Base-by-base conservation (phyloP, 2,329 filamentous ascomycete genomes). In the Aspergillus novofumigatus region DNA sequence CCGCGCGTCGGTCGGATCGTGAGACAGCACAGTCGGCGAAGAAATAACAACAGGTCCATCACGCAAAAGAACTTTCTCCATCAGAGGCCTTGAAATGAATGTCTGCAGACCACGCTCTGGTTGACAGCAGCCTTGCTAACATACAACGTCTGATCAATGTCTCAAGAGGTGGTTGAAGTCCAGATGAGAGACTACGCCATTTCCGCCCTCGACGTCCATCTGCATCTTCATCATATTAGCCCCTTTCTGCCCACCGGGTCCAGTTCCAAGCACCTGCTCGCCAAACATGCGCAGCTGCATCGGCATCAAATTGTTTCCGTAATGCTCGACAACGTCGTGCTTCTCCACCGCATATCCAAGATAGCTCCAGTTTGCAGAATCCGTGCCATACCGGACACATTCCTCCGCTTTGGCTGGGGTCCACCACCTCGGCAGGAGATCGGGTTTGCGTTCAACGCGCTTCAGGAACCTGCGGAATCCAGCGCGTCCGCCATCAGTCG, bases 211-310 rank as follows among this genome's bases (percentile, higher is more conserved):
- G 2, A 6, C 10, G 4, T 3, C 21, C 44, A 47, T 47, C 11
- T 47, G 44, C 25, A 47, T 10, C 20, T 35, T 20, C 42, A 47
- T 47, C 23, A 32, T 44, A 6, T 1, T 3, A 10, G 25, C 21
- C 7, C 51, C 14, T 2, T 14, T 23, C 5, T 25, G 23, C 3
- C 52, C 55, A 17, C 35, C 45, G 2, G 52, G 26, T 38, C 35
- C 41, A 25, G 35, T 41, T 25, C 38, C 57, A 56, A 52, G 52
- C 11, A 59, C 52, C 55, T 59, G 49, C 29, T 59, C 59, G 6
- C n/a, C 48, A 28, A 61, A 57, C 10, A 57, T 29, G 2, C 57
- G 54, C 29, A 61, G 23, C 35, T 57, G 55, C 29, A 52, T 32
- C 3, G 17, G 41, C 48, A 61, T 59, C 1, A 14, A n/a, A 1